Evolutionary conservation across 1,139 yeast species (phyloP).

Genomic region (Diutina siamensis): DNA sequence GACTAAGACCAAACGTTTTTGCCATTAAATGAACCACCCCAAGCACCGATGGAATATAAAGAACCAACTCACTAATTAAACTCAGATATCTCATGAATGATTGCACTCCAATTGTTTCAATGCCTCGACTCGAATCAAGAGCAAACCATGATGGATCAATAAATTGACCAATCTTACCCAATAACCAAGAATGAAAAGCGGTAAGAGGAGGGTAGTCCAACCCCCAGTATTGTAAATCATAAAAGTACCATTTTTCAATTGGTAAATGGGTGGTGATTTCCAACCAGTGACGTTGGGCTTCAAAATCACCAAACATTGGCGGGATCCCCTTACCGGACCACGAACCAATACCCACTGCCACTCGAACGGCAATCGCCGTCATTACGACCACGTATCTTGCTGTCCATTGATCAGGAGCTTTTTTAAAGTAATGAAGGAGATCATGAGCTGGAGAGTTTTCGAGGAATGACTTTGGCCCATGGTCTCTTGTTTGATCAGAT

Average conservation of each 20-base stretch:
- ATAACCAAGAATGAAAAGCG: constrained; percentile 78
- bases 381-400: constrained; percentile 69
- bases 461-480: neutral
- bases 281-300: constrained; percentile 98
- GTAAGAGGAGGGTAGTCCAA: constrained; percentile 96
- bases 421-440: constrained; percentile 28
- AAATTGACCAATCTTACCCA: constrained; percentile 62
- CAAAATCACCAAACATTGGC: constrained; percentile 92
- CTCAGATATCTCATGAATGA: constrained; percentile 79
- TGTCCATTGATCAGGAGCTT: constrained; percentile 82
- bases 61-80: constrained; percentile 56
- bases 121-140: constrained; percentile 60
- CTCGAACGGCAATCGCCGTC: constrained; percentile 63
- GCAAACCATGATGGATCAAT: constrained; percentile 68
- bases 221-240: constrained; percentile 90
- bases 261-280: constrained; percentile 79
- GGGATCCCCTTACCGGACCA: constrained; percentile 61
- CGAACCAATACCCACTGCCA: constrained; percentile 84
- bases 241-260: constrained; percentile 71
- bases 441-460: constrained; percentile 23
- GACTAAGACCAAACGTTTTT: constrained; percentile 36
- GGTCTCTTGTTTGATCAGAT: neutral
- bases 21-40: constrained; percentile 55
- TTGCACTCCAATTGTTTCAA: constrained; percentile 55
- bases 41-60: constrained; percentile 75